Evolutionary conservation across 2,329 filamentous ascomycete species (phyloP), one percentile per base, ranked within the genome.

Genomic region (Fonsecaea pedrosoi): DNA sequence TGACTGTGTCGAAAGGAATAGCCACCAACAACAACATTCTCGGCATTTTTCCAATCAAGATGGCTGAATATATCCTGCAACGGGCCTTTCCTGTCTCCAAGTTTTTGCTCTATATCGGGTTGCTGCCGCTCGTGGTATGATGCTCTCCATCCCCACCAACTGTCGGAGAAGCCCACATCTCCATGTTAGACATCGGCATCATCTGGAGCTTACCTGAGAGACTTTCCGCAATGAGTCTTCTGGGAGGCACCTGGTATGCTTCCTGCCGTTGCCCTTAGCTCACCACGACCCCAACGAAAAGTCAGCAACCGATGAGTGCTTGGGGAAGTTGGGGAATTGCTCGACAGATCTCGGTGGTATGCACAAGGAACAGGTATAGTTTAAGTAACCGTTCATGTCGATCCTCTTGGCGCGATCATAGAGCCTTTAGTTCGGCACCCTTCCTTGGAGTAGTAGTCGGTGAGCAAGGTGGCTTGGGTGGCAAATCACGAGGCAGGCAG

Each of bases 301-400:
- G 40, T 42, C 40, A 15, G 40, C 40, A 42, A 42, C 15, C n/a
- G 40, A 13, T 42, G 6, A n/a, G n/a, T 42, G 40, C n/a, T 42
- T 42, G 40, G 40, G 40, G 40, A 42, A 42, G 40, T 42, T 42
- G 40, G 40, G 40, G 40, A 42, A 42, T 7, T n/a, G 40, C 40
- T n/a, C 15, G 18, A n/a, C 7, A 15, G n/a, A 42, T n/a, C 40
- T 42, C 13, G 40, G 13, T 42, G 13, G 15, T 15, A 42, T 15
- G 7, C 3, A 15, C 15, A n/a, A 42, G 40, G 40, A 42, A 42
- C 40, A 7, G 40, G 40, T 42, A 42, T n/a, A 42, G 40, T n/a
- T n/a, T 15, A 42, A 42, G 7, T 42, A 13, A 7, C 13, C 6
- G 6, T 42, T 7, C 40, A n/a, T 7, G 40, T 42, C 40, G 40